These are phyloP conservation scores for Hymenoscyphus albidus DNA, from an alignment of 2,329 filamentous ascomycete species.

Conservation along the genomic window DNA sequence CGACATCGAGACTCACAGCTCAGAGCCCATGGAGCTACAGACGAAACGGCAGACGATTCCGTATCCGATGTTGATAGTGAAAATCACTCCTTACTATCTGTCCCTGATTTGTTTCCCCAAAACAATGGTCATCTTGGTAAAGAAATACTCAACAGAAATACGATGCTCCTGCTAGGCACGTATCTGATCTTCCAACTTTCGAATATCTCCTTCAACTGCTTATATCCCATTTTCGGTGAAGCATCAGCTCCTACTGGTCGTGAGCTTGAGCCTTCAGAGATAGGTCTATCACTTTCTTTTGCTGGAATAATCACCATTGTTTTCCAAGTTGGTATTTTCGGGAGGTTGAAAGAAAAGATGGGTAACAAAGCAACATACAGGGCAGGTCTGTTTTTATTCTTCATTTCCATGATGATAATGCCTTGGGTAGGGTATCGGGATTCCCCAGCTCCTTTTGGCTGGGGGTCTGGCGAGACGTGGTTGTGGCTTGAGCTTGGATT, in stretches of 20 bases:
- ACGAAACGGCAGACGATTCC: conserved; percentile 42
- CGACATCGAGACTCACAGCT: conserved; percentile 28
- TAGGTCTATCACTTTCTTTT: conserved; percentile 80
- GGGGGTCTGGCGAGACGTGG: conserved; percentile 62
- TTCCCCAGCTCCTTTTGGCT: conserved; percentile 50
- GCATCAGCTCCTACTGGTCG: conserved; percentile 73
- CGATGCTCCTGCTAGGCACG: conserved; percentile 73
- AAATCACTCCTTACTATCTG: conserved; percentile 28
- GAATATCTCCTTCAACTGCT: conserved; percentile 91
- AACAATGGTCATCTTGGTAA: conserved; percentile 47
- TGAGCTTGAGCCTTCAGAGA: conserved; percentile 69
- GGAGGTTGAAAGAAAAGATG: conserved; percentile 69
- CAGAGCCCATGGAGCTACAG: conserved; percentile 36
- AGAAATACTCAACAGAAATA: conserved; percentile 72
- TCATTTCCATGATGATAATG: conserved; percentile 79
- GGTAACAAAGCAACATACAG: conserved; percentile 87
- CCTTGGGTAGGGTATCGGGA: conserved; percentile 82
- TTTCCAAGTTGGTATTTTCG: conserved; percentile 86
- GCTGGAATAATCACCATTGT: conserved; percentile 81
- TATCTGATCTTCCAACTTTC: conserved; percentile 92
- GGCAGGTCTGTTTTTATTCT: conserved; percentile 72
- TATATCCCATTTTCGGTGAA: conserved; percentile 91
- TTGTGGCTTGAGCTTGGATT: conserved; percentile 77
- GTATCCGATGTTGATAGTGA: conserved; percentile 28
- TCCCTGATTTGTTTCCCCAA: conserved; percentile 41